Base-by-base conservation (phyloP, 2,329 filamentous ascomycete genomes). In the Colletotrichum cuscutae region DNA sequence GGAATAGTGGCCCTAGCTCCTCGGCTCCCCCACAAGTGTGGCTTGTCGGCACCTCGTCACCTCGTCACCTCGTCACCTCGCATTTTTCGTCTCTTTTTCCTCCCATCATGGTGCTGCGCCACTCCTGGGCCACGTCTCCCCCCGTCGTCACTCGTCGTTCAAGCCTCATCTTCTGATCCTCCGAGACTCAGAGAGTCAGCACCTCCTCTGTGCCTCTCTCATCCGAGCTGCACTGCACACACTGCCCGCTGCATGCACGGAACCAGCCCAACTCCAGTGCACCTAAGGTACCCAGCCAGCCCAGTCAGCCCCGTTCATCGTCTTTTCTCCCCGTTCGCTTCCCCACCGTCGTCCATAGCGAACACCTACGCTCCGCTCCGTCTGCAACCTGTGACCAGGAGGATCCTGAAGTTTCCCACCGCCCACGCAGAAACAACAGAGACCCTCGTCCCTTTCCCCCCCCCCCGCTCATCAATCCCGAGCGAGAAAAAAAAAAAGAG, bases 91-190 rank as follows among this genome's bases (percentile, higher is more conserved):
- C 46, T 32, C 49, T 28, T 53, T 22, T 32, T 13, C 19, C 19
- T 9, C 22, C 60, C 37, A 19, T 15, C 8, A 3, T 7, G 3
- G 30, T 32, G 71, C 71, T 69, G 59, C 68, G 71, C 60, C 65
- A 65, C 68, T 49, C 11, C 4, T 12, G 15, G 70, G 70, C 65
- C 59, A 69, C 70, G 70, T 69, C 65, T 53, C 37, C 53, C 56
- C 11, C 56, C 32, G 13, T 60, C 57, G 32, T 63, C 64, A 67
- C 30, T 54, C 13, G 37, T 13, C 24, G 26, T 22, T 59, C 66
- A 70, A 70, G 70, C 70, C 70, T 71, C 66, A 65, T 32, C 19
- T n/a, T n/a, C n/a, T n/a, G n/a, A n/a, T n/a, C n/a, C n/a, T n/a
- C n/a, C n/a, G n/a, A n/a, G n/a, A n/a, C n/a, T n/a, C 32, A 35